Base-by-base conservation (phyloP, 1,139 yeast genomes). In the Candida mesenterica region DNA sequence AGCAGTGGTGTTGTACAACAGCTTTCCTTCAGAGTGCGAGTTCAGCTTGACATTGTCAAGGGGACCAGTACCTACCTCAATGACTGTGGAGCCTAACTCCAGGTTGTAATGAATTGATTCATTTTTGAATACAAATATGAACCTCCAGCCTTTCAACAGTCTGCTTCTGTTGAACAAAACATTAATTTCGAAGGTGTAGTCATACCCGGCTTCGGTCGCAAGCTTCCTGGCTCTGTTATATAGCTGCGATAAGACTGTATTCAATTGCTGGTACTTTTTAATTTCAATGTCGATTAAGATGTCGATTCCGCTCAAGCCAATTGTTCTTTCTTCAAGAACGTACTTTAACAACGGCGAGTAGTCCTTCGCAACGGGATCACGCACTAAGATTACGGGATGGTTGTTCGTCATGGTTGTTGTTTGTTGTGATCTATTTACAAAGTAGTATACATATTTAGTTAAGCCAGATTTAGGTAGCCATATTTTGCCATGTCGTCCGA, bases 1-100 rank as follows among this genome's bases (percentile, higher is more conserved):
- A 1, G 95, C 95, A 10, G 50, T 47, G 2, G 40, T 40, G n/a
- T 24, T 22, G 31, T 24, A 44, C n/a, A n/a, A n/a, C n/a, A n/a
- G n/a, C n/a, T n/a, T n/a, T n/a, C n/a, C n/a, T n/a, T n/a, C n/a
- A n/a, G n/a, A n/a, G n/a, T n/a, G n/a, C 10, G 15, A 22, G 8
- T 12, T 12, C 28, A 25, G n/a, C n/a, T 17, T 16, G 17, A 6
- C 13, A 17, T 28, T 28, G 4, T 16, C 30, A 4, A 4, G 13
- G 15, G 30, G 30, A 7, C 20, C 20, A 7, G 15, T 23, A 4
- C 4, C 15, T 23, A 28, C 17, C 14, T 16, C 30, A 10, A n/a
- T 17, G 9, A 28, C 23, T 17, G 22, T 16, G 30, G 23, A 19
- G 2, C 15, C 34, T 5, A 13, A 20, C 18, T 13, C 31, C 36